phyloP scores from a whole-genome alignment of 106 monocot genomes.

The Allium cepa region DNA sequence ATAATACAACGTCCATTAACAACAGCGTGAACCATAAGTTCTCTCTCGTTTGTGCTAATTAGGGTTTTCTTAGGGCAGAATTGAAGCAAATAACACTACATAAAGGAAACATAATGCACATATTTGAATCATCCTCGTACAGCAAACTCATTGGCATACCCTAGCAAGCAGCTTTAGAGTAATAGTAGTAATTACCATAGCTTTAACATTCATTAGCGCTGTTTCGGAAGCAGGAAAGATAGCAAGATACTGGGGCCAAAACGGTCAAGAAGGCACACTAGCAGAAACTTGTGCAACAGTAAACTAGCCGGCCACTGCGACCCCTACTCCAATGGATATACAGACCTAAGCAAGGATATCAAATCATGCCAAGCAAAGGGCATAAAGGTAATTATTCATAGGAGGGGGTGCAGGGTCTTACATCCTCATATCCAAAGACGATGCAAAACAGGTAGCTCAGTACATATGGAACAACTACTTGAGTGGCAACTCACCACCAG shows the following conservation, averaged over 20 bases:
- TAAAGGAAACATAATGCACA: too few relatives aligned
- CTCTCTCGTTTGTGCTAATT: too few relatives aligned
- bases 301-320: too few relatives aligned
- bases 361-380: slow-evolving; percentile 3
- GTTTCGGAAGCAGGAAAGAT: slow-evolving; percentile 4
- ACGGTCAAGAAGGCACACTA: slow-evolving; percentile 9
- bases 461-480: slow-evolving; percentile 14
- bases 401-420: slow-evolving; percentile 11
- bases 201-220: neutral
- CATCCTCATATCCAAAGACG: slow-evolving; percentile 5
- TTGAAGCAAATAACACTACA: too few relatives aligned
- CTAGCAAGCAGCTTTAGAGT: neutral
- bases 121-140: too few relatives aligned
- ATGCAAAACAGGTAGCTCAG: slow-evolving; percentile 6
- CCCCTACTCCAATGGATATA: too few relatives aligned
- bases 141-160: too few relatives aligned
- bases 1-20: too few relatives aligned
- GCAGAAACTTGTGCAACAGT: neutral
- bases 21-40: too few relatives aligned
- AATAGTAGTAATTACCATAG: neutral
- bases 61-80: too few relatives aligned
- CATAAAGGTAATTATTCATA: slow-evolving; percentile 17
- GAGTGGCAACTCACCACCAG: too few relatives aligned
- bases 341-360: too few relatives aligned
- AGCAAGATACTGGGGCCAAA: slow-evolving; percentile 19